Conservation (phyloP, 805 yeast genomes). For the Lachancea kluyveri region DNA sequence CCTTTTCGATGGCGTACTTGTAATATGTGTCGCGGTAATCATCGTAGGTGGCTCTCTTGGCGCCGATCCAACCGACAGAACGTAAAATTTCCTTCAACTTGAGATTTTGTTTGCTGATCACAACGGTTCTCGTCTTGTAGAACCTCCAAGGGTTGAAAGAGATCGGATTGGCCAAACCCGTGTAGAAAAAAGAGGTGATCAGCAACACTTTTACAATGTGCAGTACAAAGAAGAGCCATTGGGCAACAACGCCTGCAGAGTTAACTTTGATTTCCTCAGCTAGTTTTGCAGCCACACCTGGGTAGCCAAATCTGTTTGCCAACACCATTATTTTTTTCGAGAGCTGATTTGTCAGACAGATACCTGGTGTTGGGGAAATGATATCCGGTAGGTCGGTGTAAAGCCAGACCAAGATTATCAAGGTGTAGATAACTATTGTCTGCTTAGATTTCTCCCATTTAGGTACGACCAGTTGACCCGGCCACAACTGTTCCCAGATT, state of each 20-base stretch:
- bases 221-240: constrained; percentile 61
- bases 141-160: constrained; percentile 38
- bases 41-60: constrained; percentile 62
- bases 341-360: constrained; percentile 63
- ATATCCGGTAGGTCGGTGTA: constrained; percentile 90
- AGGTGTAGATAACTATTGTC: constrained; percentile 12
- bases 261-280: constrained; percentile 42
- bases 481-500: constrained; percentile 65
- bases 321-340: constrained; percentile 30
- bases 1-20: constrained; percentile 51
- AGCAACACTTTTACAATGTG: constrained; percentile 59
- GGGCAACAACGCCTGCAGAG: constrained; percentile 41
- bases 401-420: constrained; percentile 58
- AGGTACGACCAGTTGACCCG: constrained; percentile 72
- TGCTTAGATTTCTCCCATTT: constrained; percentile 23
- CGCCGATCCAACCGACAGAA: constrained; percentile 90
- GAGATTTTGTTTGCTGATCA: constrained; percentile 23
- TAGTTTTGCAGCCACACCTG: constrained; percentile 40
- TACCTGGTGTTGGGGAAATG: constrained; percentile 88
- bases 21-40: constrained; percentile 69
- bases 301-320: constrained; percentile 32
- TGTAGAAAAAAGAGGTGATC: constrained; percentile 50
- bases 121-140: constrained; percentile 30
- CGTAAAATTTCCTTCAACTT: constrained; percentile 40
- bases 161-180: constrained; percentile 77